Evolutionary conservation across 306 rosid genomes (phyloP).

Genomic region (Quercus aquifolioides): DNA sequence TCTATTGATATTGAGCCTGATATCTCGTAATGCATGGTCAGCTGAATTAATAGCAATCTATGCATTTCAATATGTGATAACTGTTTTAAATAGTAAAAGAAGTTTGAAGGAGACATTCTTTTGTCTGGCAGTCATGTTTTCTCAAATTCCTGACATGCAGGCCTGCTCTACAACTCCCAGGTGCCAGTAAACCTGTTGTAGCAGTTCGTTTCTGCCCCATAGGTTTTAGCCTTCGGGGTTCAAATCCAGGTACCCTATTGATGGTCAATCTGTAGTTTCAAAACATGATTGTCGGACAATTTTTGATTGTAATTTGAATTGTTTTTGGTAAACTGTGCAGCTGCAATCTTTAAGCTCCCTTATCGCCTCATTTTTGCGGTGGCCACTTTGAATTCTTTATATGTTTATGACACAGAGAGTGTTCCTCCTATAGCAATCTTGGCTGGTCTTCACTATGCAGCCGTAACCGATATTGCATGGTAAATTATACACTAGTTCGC

Average conservation of each 20-base stretch:
- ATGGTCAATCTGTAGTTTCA: constrained; percentile 8
- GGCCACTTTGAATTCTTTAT: constrained; percentile 85
- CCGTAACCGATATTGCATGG: constrained; percentile 92
- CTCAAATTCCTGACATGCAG: constrained; percentile 44
- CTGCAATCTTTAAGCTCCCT: constrained; percentile 72
- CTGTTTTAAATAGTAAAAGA: constrained; percentile 4
- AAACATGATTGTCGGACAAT: not conserved
- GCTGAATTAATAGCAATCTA: not conserved
- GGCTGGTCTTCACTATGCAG: constrained; percentile 92
- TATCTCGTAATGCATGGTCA: not conserved
- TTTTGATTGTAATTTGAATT: constrained; percentile 4
- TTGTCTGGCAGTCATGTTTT: constrained; percentile 22
- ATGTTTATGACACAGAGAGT: constrained; percentile 81
- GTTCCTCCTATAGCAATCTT: constrained; percentile 67
- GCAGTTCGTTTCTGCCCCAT: constrained; percentile 84
- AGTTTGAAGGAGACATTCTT: constrained; percentile 1
- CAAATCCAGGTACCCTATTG: constrained; percentile 49
- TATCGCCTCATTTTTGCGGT: constrained; percentile 84
- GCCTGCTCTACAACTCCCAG: constrained; percentile 89
- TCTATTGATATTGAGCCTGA: not conserved
- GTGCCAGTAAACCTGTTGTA: constrained; percentile 81
- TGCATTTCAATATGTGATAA: constrained; percentile 4
- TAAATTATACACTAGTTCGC: constrained; percentile 28
- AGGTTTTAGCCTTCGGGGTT: constrained; percentile 59
- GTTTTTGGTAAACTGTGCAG: constrained; percentile 46